phyloP scores from a whole-genome alignment of 2,329 filamentous ascomycete genomes.

The Aspergillus pseudonomiae region DNA sequence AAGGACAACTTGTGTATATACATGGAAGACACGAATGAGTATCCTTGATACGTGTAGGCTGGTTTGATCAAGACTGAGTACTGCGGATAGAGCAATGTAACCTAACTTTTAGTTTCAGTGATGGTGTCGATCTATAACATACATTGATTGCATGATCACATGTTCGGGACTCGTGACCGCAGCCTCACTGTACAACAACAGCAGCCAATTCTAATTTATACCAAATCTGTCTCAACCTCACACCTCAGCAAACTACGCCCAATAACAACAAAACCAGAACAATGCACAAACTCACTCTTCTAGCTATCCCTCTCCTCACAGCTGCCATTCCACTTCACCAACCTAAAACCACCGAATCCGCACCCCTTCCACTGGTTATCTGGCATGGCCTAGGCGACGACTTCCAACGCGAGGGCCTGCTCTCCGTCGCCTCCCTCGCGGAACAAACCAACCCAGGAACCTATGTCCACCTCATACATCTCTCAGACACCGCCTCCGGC shows the following conservation, averaged over 20 bases:
- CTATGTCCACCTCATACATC: constrained; percentile 76
- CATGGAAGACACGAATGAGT: not conserved
- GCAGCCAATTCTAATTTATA: not conserved
- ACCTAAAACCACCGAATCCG: constrained; percentile 28
- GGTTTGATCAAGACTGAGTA: not conserved
- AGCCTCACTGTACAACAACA: not conserved
- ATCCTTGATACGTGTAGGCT: not conserved
- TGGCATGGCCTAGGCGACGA: constrained; percentile 81
- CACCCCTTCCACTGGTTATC: constrained; percentile 81
- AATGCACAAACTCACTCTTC: constrained; percentile 10
- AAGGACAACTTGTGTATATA: not conserved
- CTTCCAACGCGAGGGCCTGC: constrained; percentile 75
- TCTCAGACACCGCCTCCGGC: constrained; percentile 65
- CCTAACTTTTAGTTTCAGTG: not conserved
- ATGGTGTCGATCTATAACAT: not conserved
- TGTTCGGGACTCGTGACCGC: constrained; percentile 1
- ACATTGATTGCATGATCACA: not conserved
- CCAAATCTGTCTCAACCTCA: no score
- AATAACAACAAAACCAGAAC: not conserved
- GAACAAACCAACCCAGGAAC: constrained; percentile 77
- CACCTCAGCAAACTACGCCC: not conserved
- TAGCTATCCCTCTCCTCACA: constrained; percentile 22
- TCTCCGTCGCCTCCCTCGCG: constrained; percentile 70
- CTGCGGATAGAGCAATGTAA: not conserved
- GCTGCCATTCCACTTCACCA: constrained; percentile 20